These are phyloP conservation scores for Hsuehochloa calcarea DNA, from an alignment of 176 grass and related monocot species.

Conservation along the genomic window DNA sequence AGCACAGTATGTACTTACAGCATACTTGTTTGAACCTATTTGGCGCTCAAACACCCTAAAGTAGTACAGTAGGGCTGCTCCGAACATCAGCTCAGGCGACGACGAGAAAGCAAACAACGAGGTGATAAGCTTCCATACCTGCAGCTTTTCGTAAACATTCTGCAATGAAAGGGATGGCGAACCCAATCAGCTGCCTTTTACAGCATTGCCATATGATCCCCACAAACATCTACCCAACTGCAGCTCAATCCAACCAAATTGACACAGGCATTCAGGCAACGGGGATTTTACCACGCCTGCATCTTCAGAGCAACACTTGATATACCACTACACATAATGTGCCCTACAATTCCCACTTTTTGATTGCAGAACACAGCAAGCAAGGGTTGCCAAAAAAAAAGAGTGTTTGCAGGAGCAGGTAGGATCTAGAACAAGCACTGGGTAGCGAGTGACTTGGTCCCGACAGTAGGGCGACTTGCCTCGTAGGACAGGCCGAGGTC, in stretches of 20 bases:
- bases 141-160: conserved; percentile 67
- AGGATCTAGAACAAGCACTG: background rate
- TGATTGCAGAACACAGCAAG: background rate
- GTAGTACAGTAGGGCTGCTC: conserved; percentile 76
- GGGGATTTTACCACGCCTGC: background rate
- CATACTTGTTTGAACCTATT: conserved; percentile 93
- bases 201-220: background rate
- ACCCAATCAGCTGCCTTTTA: background rate
- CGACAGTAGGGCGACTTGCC: conserved; percentile 37
- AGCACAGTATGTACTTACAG: conserved; percentile 50
- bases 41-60: conserved; percentile 93
- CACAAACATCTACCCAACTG: background rate
- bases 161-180: conserved; percentile 31
- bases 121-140: conserved; percentile 59
- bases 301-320: background rate
- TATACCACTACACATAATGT: background rate
- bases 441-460: background rate
- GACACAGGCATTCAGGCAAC: background rate
- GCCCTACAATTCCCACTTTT: background rate
- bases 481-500: conserved; percentile 81
- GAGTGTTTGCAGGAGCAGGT: background rate
- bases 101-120: conserved; percentile 79
- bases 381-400: background rate
- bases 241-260: background rate
- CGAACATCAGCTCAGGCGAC: conserved; percentile 81